Evolutionary conservation across 108 stramenopile species (phyloP), one percentile per base, ranked within the genome.

Genomic region (Aurantiochytrium sp.): DNA sequence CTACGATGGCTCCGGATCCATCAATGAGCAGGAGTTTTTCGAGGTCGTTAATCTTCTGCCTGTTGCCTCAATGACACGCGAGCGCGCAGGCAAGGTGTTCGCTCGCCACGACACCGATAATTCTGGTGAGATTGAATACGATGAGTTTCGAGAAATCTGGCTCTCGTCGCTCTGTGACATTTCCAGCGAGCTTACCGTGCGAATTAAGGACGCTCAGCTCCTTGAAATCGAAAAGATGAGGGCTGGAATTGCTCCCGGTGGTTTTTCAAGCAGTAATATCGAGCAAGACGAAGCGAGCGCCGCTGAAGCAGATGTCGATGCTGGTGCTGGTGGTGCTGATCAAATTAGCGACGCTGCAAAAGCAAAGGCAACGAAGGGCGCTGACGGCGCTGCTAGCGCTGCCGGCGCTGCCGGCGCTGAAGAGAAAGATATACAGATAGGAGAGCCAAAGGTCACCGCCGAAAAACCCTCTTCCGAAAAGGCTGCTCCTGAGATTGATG

Each of bases 1-100:
- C 88, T 92, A 94, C 59, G 94, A 95, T 88, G 89, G 88, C 10
- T 89, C 91, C 6, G 95, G 95, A 12, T 29, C 90, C 21, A 92
- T 95, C 49, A 93, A 95, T 59, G 95, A 95, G 69, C 94, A 95
- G 72, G 94, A 95, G 71, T 95, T 95, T 55, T 94, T 90, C 91
- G 93, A 92, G 72, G 91, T 93, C 5, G 92, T 95, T 5, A 92
- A 94, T 57, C 92, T 72, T 64, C 71, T 95, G 14, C 88, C 91
- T 25, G 44, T 95, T 6, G 87, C 92, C 44, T 92, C 76, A 8
- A 53, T 93, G 28, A 16, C 88, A 4, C 59, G 90, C 58, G 88
- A 90, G 58, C 89, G 91, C 53, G 93, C 88, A 58, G 95, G 94
- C 59, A 44, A 90, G 25, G 44, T 94, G 60, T 95, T 95, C 60